Evolutionary conservation across 1,139 yeast species (phyloP).

Genomic region (Yamadazyma spencermartinsiae): DNA sequence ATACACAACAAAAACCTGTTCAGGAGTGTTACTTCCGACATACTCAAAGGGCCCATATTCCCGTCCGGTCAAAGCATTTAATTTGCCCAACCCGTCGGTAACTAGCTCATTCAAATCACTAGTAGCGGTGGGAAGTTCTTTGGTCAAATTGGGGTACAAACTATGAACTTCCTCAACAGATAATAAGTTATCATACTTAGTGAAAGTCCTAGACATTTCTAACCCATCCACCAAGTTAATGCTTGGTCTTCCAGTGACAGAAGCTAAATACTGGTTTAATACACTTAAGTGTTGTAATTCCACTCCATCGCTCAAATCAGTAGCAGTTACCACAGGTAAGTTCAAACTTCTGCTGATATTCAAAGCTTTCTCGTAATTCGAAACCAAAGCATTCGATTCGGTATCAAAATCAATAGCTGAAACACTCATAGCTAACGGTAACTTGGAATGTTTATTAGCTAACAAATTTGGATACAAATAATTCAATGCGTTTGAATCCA

Average conservation of each 20-base stretch:
- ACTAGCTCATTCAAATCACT: constrained; percentile 39
- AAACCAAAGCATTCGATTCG: constrained; percentile 49
- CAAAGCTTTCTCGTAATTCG: constrained; percentile 69
- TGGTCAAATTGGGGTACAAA: constrained; percentile 40
- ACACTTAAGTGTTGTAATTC: constrained; percentile 73
- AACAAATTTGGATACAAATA: constrained; percentile 59
- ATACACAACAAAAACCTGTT: constrained; percentile 72
- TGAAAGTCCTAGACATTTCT: constrained; percentile 57
- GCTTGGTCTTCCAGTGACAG: constrained; percentile 53
- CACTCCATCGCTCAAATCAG: constrained; percentile 41
- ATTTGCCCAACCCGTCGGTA: constrained; percentile 42
- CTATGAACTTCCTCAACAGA: constrained; percentile 46
- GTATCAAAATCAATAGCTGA: constrained; percentile 71
- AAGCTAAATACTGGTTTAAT: constrained; percentile 64
- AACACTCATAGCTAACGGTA: constrained; percentile 71
- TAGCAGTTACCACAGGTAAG: constrained; percentile 73
- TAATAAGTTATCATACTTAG: constrained; percentile 48
- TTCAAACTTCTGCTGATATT: constrained; percentile 64
- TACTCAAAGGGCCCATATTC: constrained; percentile 70
- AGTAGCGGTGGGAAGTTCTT: constrained; percentile 21
- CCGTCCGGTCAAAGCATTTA: constrained; percentile 61
- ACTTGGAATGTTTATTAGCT: constrained; percentile 33
- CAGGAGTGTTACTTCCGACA: constrained; percentile 59
- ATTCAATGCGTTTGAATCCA: constrained; percentile 68
- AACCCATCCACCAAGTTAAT: constrained; percentile 82